Base-by-base conservation (phyloP, 345 rosid species). In the Combretum micranthum region DNA sequence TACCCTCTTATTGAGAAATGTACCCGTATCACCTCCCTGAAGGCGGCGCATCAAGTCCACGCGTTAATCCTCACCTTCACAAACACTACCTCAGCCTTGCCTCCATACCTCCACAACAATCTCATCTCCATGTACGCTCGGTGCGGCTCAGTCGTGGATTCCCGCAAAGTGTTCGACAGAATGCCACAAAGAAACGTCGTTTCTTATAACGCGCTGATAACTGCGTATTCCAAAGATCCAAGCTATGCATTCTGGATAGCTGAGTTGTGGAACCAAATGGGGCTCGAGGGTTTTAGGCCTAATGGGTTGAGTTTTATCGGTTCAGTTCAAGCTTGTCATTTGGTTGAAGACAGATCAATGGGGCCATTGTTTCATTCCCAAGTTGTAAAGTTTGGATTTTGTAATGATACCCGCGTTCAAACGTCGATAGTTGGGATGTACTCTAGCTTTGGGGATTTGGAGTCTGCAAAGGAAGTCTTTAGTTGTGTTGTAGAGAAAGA, bases 351-450 rank as follows among this genome's bases (percentile, higher is more conserved):
- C 70, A 64, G 67, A 72, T 13, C 70, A 37, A 43, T 73, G 67
- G 95, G 97, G 17, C 71, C 70, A 3, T 44, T 47, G 55, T 42
- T 92, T 50, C 95, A 92, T 62, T 74, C 72, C 10, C 78, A 68
- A 57, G 81, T 71, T 22, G 53, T 78, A 15, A 81, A 81, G 67
- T 63, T 58, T 55, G 95, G 95, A 42, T 75, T 56, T 60, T 54
- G 50, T 2, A 65, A 66, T 63, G 62, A 84, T 68, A 47, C 78
- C 23, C 71, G 77, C 67, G 75, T 92, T 47, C 87, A 86, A 69
- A 88, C 97, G 11, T 81, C 97, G 4, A 60, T 88, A 64, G 75
- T 92, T 7, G 86, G 97, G 18, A 81, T 84, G 90, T 83, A 84
- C 60, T 81, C 80, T 2, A 73, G 68, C 60, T 78, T 82, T 11